These are phyloP conservation scores for Dipteronia sinensis DNA, from an alignment of 345 rosid genomes.

Conservation along the genomic window DNA sequence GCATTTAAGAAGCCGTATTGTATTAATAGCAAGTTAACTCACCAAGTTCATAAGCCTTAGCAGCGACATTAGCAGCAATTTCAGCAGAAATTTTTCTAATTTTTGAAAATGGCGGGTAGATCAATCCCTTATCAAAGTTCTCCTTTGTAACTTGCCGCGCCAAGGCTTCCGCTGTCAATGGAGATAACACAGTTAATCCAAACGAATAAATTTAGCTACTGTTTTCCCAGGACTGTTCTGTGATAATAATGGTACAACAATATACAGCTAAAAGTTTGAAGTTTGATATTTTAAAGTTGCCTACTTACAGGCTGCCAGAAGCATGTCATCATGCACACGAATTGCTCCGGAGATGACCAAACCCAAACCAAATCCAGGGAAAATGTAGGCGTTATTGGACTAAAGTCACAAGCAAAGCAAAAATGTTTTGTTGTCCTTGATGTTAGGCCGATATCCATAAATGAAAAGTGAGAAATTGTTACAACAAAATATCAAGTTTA, in stretches of 20 bases:
- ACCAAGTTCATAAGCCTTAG: constrained; percentile 95
- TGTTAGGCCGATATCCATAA: background rate
- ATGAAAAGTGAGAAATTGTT: background rate
- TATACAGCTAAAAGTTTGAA: background rate
- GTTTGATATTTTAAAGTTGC: background rate
- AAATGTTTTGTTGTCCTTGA: constrained; percentile 4
- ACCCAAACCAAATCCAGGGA: constrained; percentile 93
- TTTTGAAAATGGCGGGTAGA: constrained; percentile 80
- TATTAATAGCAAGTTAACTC: constrained; percentile 1
- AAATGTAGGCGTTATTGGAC: constrained; percentile 93
- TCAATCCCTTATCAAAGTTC: constrained; percentile 73
- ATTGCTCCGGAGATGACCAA: constrained; percentile 85
- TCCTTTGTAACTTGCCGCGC: constrained; percentile 76
- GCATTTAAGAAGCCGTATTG: no score
- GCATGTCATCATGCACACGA: constrained; percentile 83
- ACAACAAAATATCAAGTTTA: background rate
- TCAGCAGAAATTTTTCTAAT: constrained; percentile 86
- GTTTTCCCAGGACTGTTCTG: background rate
- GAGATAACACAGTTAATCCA: background rate
- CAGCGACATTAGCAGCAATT: constrained; percentile 95
- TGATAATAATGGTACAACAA: background rate
- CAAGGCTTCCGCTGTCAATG: constrained; percentile 74
- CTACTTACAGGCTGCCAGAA: constrained; percentile 80
- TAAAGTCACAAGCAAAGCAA: constrained; percentile 25
- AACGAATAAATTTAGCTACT: background rate